Percentiles rank a stretch among this genome's conserved stretches.
Conservation (phyloP, 2,329 filamentous ascomycete species). For the Xylaria digitata region DNA sequence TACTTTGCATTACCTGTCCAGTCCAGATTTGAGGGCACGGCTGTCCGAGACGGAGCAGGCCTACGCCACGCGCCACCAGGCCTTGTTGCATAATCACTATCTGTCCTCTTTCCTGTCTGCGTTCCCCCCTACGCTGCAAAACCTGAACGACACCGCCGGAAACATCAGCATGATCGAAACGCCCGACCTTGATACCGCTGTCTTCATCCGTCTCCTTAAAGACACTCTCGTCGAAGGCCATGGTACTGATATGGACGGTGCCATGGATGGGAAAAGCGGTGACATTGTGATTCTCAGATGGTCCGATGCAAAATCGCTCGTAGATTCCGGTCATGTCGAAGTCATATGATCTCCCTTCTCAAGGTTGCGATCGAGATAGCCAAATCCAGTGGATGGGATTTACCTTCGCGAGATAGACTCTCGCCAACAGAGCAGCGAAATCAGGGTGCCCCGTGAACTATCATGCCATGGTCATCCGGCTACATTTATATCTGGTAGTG, state of each 20-base stretch:
- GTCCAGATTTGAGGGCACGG: constrained; percentile 64
- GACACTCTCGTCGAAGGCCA: constrained; percentile 69
- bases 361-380: neutral
- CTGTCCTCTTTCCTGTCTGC: constrained; percentile 83
- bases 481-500: neutral
- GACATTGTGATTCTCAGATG: constrained; percentile 77
- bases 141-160: constrained; percentile 89
- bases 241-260: constrained; percentile 72
- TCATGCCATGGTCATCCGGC: neutral
- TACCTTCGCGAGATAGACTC: neutral
- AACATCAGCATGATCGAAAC: constrained; percentile 92
- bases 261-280: constrained; percentile 68
- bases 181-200: constrained; percentile 83
- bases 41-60: constrained; percentile 81
- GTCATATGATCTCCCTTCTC: constrained; percentile 60
- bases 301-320: constrained; percentile 75
- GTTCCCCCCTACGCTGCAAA: constrained; percentile 82
- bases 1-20: constrained; percentile 77
- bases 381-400: neutral
- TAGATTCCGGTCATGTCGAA: constrained; percentile 67
- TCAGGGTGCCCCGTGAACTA: neutral
- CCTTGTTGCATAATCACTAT: constrained; percentile 86
- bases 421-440: neutral
- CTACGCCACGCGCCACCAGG: constrained; percentile 87
- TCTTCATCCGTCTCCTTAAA: constrained; percentile 81